phyloP scores from a whole-genome alignment of 169 alveolate genomes.

The Plasmodium berghei region DNA sequence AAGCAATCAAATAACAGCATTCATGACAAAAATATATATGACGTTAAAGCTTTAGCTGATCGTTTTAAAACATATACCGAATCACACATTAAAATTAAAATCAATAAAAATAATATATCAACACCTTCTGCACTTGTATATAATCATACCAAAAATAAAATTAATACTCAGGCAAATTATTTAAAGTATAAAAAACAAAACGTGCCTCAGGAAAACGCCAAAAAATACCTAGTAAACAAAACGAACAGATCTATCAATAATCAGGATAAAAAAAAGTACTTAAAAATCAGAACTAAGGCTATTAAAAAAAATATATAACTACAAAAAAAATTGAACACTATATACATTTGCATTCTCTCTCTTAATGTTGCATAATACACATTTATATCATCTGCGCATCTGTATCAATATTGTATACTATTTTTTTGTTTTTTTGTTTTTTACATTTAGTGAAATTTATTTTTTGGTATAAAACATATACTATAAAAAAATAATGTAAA shows the following conservation, averaged over 20 bases:
- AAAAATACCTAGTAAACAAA: conserved; percentile 34
- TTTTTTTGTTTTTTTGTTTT: too few relatives aligned
- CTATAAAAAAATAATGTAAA: too few relatives aligned
- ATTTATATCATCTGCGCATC: too few relatives aligned
- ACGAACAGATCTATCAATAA: conserved; percentile 9
- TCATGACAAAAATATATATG: not conserved
- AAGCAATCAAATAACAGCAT: not conserved
- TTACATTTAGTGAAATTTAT: too few relatives aligned
- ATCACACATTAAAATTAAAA: conserved; percentile 67
- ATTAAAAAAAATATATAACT: not conserved
- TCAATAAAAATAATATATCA: conserved; percentile 15
- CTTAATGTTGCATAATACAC: too few relatives aligned
- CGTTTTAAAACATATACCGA: conserved; percentile 59
- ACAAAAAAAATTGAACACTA: too few relatives aligned
- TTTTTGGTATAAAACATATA: too few relatives aligned
- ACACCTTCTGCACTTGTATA: not conserved
- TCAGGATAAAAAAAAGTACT: conserved; percentile 33
- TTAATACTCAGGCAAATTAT: conserved; percentile 7
- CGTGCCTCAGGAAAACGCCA: conserved; percentile 5
- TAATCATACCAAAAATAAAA: not conserved
- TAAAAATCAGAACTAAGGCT: conserved; percentile 38
- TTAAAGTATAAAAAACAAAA: conserved; percentile 33
- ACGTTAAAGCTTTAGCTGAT: conserved; percentile 61
- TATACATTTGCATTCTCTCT: too few relatives aligned
- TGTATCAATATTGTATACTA: too few relatives aligned